Evolutionary conservation across 1,284 basidiomycete genomes (phyloP), one percentile per base, ranked within the genome.

Genomic region (Ustilago crameri): DNA sequence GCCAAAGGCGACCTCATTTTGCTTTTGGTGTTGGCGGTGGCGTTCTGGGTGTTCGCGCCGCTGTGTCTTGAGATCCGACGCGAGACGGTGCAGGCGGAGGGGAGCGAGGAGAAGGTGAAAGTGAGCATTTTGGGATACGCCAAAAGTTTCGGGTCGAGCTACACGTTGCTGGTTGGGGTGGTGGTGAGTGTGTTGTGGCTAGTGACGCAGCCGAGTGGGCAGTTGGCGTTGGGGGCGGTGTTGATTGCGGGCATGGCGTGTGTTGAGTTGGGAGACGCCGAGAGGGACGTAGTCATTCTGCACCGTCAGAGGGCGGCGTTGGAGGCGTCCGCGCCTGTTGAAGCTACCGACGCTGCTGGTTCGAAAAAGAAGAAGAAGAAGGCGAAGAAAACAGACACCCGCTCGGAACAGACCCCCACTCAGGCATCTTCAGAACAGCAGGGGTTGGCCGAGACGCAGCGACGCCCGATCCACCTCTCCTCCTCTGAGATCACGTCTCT

Each of bases 141-240:
- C 0, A 98, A 98, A 83, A 89, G 91, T 0, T 93, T 91, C 74
- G 96, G 94, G 3, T 89, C 93, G 18, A 89, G 91, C 0, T 96
- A 93, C 83, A 84, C 95, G 51, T 85, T 97, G 44, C 91, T 96
- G 78, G 89, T 91, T 86, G 86, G 88, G 18, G 86, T 91, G 26
- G 84, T 87, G 40, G 88, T 95, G 49, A 85, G 87, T 14, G 56
- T 91, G 23, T 68, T 87, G 38, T 93, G 90, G 84, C 83, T 89
- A 30, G 86, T 89, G 7, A 89, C 88, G 10, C 93, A 93, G 74
- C 88, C 94, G 1, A 90, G 90, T 0, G 93, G 91, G 0, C 95
- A 98, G 81, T 63, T 96, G 22, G 87, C 90, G 2, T 85, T 96
- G 41, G 88, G 86, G 0, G 85, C 91, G 0, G 86, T 87, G 4